Conservation (phyloP, 1,284 basidiomycete species). For the Porogramme epimiltina region DNA sequence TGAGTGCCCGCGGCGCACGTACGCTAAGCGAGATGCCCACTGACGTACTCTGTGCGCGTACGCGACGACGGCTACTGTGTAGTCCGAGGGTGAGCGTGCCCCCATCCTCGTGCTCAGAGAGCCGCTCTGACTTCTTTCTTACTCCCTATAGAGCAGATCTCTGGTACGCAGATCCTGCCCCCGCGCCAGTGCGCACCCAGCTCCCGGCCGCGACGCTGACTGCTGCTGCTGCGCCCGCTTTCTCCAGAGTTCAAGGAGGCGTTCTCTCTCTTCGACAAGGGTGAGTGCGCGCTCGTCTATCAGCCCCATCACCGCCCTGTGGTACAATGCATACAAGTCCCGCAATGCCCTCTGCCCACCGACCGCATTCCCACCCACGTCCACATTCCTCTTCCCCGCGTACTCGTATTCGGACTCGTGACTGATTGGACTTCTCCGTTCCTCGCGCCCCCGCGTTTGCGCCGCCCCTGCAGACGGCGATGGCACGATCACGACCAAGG, state of each 20-base stretch:
- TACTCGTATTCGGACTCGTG: too few species aligned
- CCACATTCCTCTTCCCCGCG: not conserved
- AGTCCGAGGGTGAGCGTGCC: conserved; percentile 67
- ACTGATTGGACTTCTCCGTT: not conserved
- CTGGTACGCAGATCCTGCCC: conserved; percentile 45
- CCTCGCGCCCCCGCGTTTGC: conserved; percentile 26
- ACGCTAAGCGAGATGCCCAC: not conserved
- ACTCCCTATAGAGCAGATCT: conserved; percentile 57
- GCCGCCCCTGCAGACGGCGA: conserved; percentile 74
- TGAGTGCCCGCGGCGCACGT: conserved; percentile 38
- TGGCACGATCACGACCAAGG: conserved; percentile 95
- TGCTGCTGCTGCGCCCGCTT: not conserved
- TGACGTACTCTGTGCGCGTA: not conserved
- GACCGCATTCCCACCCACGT: conserved; percentile 1
- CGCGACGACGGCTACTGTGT: not conserved
- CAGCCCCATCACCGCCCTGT: not conserved
- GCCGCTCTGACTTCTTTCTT: conserved; percentile 19
- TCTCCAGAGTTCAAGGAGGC: conserved; percentile 83
- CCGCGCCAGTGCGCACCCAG: conserved; percentile 15
- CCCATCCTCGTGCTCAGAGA: conserved; percentile 13
- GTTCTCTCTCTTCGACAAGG: conserved; percentile 93
- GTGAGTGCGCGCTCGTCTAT: conserved; percentile 42
- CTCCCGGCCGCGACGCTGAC: conserved; percentile 6
- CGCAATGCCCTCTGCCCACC: conserved; percentile 10
- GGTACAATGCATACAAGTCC: not conserved